Evolutionary conservation across 352 stramenopile genomes (phyloP).

Genomic region (Globisporangium solare): DNA sequence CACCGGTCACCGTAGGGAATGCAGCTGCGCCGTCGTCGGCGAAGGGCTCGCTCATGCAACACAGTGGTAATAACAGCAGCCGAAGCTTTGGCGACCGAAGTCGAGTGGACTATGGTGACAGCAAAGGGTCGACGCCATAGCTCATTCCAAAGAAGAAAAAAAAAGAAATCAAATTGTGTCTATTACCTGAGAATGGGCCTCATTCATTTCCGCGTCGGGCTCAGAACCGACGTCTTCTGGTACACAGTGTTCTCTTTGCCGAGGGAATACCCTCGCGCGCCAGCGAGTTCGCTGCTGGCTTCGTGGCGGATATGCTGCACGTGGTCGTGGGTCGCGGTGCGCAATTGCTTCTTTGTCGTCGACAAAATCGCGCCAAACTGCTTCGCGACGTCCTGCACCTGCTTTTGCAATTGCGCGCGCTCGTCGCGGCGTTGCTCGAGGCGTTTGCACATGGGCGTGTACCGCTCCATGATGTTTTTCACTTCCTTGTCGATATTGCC

Average conservation of each 20-base stretch:
- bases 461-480: conserved; percentile 58
- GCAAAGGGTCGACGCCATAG: conserved; percentile 45
- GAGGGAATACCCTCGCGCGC: conserved; percentile 45
- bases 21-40: conserved; percentile 17
- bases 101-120: conserved; percentile 43
- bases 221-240: conserved; percentile 27
- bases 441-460: conserved; percentile 53
- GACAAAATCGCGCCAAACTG: conserved; percentile 68
- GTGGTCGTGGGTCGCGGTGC: conserved; percentile 46
- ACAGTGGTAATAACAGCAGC: conserved; percentile 5
- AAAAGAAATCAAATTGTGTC: conserved; percentile 1
- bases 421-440: conserved; percentile 53
- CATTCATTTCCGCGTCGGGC: conserved; percentile 11
- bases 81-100: conserved; percentile 8
- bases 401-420: conserved; percentile 33
- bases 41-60: conserved; percentile 17
- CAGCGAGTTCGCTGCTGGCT: conserved; percentile 41
- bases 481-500: conserved; percentile 57
- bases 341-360: conserved; percentile 53
- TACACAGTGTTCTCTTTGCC: conserved; percentile 60
- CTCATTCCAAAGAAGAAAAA: not conserved
- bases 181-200: conserved; percentile 6
- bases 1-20: conserved; percentile 8
- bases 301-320: conserved; percentile 60
- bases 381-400: conserved; percentile 38